phyloP scores from a whole-genome alignment of 2,329 filamentous ascomycete species.

The Mollisia scopiformis region DNA sequence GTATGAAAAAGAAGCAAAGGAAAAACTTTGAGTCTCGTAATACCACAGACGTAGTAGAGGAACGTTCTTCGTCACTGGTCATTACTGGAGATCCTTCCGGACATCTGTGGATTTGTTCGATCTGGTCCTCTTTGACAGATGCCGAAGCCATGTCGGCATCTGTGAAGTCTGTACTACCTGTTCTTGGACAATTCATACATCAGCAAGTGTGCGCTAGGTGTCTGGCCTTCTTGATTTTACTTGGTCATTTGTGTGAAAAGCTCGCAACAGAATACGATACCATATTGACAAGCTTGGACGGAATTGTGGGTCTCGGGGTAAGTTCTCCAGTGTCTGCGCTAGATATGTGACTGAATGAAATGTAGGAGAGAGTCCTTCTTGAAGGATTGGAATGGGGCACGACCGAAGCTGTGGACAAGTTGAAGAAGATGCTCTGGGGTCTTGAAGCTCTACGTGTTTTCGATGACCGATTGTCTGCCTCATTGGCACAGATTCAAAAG shows the following conservation, averaged over 20 bases:
- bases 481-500: slow-evolving; percentile 24
- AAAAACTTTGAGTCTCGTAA: not conserved
- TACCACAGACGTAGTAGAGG: slow-evolving; percentile 17
- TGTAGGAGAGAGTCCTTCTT: slow-evolving; percentile 23
- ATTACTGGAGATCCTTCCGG: slow-evolving; percentile 26
- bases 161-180: slow-evolving; percentile 3
- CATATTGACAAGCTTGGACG: slow-evolving; percentile 15
- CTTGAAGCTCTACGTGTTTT: slow-evolving; percentile 25
- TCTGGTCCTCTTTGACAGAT: slow-evolving; percentile 23
- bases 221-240: slow-evolving; percentile 23
- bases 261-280: slow-evolving; percentile 24
- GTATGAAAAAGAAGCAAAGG: not conserved
- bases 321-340: not conserved
- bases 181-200: slow-evolving; percentile 24
- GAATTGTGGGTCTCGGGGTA: slow-evolving; percentile 21
- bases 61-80: slow-evolving; percentile 24
- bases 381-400: slow-evolving; percentile 24
- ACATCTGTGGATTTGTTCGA: slow-evolving; percentile 22
- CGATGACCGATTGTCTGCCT: slow-evolving; percentile 21
- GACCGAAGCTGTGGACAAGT: slow-evolving; percentile 19
- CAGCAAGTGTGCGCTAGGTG: slow-evolving; percentile 24
- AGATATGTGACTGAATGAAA: not conserved
- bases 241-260: slow-evolving; percentile 25
- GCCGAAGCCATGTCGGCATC: slow-evolving; percentile 5
- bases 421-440: slow-evolving; percentile 29